Evolutionary conservation across 164 flowering plant species (phyloP).

Genomic region (Umbellularia californica): DNA sequence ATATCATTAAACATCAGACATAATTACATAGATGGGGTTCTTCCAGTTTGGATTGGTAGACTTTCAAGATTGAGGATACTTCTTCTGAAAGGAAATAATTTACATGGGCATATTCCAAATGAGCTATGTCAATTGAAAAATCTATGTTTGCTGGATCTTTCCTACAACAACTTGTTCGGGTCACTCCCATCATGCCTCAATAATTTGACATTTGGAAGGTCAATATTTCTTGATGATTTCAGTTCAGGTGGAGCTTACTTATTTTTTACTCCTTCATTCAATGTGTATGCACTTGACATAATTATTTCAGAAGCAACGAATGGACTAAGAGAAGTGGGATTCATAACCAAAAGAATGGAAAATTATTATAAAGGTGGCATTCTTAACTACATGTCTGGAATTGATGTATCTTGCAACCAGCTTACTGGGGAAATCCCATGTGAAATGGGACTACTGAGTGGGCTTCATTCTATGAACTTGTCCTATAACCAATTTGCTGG

Average conservation of each 20-base stretch:
- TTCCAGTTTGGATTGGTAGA: constrained; percentile 7
- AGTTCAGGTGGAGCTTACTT: fast-evolving
- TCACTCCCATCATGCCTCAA: background rate
- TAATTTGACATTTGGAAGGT: background rate
- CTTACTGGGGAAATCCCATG: constrained; percentile 19
- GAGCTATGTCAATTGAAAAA: background rate
- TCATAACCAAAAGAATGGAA: background rate
- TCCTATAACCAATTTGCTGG: constrained; percentile 18
- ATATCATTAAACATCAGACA: constrained; percentile 1
- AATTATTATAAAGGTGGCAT: background rate
- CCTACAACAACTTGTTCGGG: background rate
- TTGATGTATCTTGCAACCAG: constrained; percentile 24
- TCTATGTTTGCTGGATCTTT: background rate
- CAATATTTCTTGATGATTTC: no score
- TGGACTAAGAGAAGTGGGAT: background rate
- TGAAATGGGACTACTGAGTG: constrained; percentile 16
- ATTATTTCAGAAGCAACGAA: fast-evolving
- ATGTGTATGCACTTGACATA: background rate
- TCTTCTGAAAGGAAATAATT: background rate
- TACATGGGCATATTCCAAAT: constrained; percentile 13
- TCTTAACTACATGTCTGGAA: constrained; percentile 5
- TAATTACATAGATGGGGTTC: constrained; percentile 13
- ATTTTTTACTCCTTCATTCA: no score
- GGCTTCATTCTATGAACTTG: constrained; percentile 12
- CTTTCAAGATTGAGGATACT: background rate